These are phyloP conservation scores for Clarireedia hainanense DNA, from an alignment of 2,329 filamentous ascomycete genomes.

Conservation along the genomic window DNA sequence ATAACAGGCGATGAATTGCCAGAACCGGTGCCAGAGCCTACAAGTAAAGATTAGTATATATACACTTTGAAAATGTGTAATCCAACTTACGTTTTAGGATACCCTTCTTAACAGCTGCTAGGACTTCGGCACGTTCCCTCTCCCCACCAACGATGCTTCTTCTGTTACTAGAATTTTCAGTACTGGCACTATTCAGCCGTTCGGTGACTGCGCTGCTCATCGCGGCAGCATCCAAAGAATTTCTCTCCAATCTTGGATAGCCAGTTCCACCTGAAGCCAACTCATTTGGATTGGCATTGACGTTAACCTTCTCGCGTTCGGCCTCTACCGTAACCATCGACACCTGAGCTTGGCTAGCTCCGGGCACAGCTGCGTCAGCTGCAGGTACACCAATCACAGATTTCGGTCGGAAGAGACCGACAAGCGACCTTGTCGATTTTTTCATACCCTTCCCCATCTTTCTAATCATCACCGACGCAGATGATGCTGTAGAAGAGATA, in stretches of 20 bases:
- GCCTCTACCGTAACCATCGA: slow-evolving; percentile 96
- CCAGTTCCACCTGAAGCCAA: slow-evolving; percentile 65
- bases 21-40: slow-evolving; percentile 38
- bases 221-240: slow-evolving; percentile 63
- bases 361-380: slow-evolving; percentile 56
- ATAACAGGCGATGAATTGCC: slow-evolving; percentile 63
- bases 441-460: slow-evolving; percentile 99
- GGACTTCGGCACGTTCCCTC: slow-evolving; percentile 79
- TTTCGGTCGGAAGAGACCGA: slow-evolving; percentile 91
- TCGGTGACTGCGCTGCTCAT: slow-evolving; percentile 37
- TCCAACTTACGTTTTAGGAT: slow-evolving; percentile 75
- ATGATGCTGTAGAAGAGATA: slow-evolving; percentile 83
- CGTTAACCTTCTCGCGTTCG: slow-evolving; percentile 72
- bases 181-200: slow-evolving; percentile 47
- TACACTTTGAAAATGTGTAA: background rate
- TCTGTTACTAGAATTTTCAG: slow-evolving; percentile 55
- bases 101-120: slow-evolving; percentile 88
- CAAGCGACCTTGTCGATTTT: slow-evolving; percentile 82
- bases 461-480: slow-evolving; percentile 85
- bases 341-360: slow-evolving; percentile 72
- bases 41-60: slow-evolving; percentile 25
- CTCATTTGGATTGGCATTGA: slow-evolving; percentile 61
- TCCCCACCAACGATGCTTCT: slow-evolving; percentile 91
- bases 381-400: slow-evolving; percentile 74
- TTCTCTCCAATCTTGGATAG: slow-evolving; percentile 77